Conservation (phyloP, 495 filamentous ascomycete genomes). For the Penicillium tannophilum region DNA sequence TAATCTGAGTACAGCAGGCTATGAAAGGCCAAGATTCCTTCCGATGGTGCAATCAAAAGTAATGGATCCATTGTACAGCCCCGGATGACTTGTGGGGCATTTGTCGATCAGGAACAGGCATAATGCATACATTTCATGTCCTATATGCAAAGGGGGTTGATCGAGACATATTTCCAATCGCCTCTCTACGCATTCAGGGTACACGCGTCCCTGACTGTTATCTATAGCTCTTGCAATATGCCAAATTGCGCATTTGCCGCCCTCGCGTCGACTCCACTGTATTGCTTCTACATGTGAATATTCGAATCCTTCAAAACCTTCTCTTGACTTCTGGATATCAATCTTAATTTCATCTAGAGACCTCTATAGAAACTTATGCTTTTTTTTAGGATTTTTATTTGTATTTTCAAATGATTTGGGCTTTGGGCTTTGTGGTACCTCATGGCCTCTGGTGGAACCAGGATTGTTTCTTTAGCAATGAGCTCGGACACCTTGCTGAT, state of each 20-base stretch:
- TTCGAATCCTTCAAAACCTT: conserved; percentile 9
- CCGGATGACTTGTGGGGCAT: background rate
- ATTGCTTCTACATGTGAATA: background rate
- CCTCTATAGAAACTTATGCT: background rate
- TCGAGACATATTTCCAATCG: background rate
- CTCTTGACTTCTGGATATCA: conserved; percentile 3
- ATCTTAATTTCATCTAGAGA: background rate
- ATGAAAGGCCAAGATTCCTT: conserved; percentile 16
- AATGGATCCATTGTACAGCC: background rate
- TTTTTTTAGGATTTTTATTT: background rate
- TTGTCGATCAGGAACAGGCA: conserved; percentile 15
- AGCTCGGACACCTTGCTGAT: conserved; percentile 21
- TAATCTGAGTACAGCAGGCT: background rate
- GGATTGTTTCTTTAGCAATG: conserved; percentile 22
- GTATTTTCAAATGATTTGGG: background rate
- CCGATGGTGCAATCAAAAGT: conserved; percentile 18
- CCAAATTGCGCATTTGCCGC: background rate
- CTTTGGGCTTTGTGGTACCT: conserved; percentile 26
- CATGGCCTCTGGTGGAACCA: conserved; percentile 26
- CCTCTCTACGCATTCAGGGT: background rate
- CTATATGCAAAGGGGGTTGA: conserved; percentile 1
- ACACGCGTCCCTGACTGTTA: conserved; percentile 1
- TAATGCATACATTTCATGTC: conserved; percentile 14
- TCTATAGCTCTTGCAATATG: background rate
- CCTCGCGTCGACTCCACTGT: conserved; percentile 3